Conservation (phyloP, 108 stramenopile genomes). For the Cyclotella choctawhatcheeana region DNA sequence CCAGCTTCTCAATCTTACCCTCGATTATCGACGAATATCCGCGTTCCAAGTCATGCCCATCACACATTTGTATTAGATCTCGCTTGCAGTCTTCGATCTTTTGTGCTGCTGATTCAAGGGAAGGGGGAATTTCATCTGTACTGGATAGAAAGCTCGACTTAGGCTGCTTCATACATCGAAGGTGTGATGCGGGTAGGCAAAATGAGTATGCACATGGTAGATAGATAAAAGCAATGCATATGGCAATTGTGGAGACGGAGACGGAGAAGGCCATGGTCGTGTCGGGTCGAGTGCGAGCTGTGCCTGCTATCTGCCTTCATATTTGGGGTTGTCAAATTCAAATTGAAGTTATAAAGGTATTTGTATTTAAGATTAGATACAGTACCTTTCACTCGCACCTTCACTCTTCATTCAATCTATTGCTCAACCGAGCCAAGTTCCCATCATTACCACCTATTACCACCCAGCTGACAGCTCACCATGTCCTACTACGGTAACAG, state of each 20-base stretch:
- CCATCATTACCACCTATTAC: not conserved
- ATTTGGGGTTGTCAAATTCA: too few species aligned
- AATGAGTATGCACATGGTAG: not conserved
- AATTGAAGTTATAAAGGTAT: too few species aligned
- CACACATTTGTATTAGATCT: conserved; percentile 32
- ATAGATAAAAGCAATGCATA: not conserved
- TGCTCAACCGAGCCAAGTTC: not conserved
- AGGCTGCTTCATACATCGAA: too few species aligned
- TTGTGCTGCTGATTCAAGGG: conserved; percentile 10
- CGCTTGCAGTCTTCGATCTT: conserved; percentile 43
- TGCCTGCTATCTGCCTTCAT: too few species aligned
- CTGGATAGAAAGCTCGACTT: not conserved
- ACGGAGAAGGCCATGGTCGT: too few species aligned
- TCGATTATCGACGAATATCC: conserved; percentile 21
- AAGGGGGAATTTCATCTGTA: not conserved
- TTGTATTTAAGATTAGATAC: too few species aligned
- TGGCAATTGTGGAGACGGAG: too few species aligned
- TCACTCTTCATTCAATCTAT: not conserved
- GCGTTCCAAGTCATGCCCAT: conserved; percentile 20
- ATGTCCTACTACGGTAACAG: conserved; percentile 47
- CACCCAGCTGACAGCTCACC: too few species aligned
- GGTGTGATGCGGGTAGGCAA: too few species aligned
- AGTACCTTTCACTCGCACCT: too few species aligned
- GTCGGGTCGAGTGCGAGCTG: too few species aligned
- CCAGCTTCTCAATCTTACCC: conserved; percentile 31